These are phyloP conservation scores for Kluyveromyces siamensis DNA, from an alignment of 805 yeast genomes.

Conservation along the genomic window DNA sequence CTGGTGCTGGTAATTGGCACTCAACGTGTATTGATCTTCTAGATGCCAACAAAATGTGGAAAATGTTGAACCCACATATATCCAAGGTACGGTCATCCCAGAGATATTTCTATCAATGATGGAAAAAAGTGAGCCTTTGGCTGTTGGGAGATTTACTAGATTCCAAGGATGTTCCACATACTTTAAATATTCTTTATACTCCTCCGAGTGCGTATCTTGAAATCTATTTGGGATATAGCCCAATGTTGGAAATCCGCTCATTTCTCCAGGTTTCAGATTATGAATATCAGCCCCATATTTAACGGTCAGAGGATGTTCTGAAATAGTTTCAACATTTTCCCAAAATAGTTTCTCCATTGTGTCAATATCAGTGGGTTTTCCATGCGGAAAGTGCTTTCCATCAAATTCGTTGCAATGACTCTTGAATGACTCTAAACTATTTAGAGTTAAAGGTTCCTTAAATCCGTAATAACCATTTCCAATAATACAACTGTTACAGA, in stretches of 20 bases:
- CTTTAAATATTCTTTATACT: slow-evolving; percentile 16
- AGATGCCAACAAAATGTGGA: slow-evolving; percentile 96
- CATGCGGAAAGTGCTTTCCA: slow-evolving; percentile 31
- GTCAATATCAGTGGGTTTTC: slow-evolving; percentile 31
- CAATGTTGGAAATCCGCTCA: slow-evolving; percentile 65
- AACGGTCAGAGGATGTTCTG: slow-evolving; percentile 38
- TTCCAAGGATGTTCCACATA: slow-evolving; percentile 66
- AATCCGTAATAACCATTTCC: slow-evolving; percentile 88
- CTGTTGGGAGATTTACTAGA: slow-evolving; percentile 60
- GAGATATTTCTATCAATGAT: slow-evolving; percentile 61
- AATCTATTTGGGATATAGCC: slow-evolving; percentile 21
- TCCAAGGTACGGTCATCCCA: slow-evolving; percentile 95
- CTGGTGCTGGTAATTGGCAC: slow-evolving; percentile 85
- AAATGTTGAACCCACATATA: slow-evolving; percentile 80
- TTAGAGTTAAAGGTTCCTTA: slow-evolving; percentile 51
- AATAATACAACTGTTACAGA: slow-evolving; percentile 72
- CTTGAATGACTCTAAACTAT: slow-evolving; percentile 53
- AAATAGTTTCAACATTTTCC: slow-evolving; percentile 38
- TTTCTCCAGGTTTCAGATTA: slow-evolving; percentile 50
- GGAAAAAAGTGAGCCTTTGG: slow-evolving; percentile 59
- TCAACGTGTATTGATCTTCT: slow-evolving; percentile 86
- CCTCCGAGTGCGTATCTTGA: slow-evolving; percentile 8
- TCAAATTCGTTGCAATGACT: slow-evolving; percentile 44
- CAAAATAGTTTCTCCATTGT: slow-evolving; percentile 60
- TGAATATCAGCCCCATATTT: slow-evolving; percentile 84